Percentiles rank a stretch among this genome's conserved stretches.
Conservation (phyloP, 805 yeast genomes). For the Ogataea nitratoaversa region DNA sequence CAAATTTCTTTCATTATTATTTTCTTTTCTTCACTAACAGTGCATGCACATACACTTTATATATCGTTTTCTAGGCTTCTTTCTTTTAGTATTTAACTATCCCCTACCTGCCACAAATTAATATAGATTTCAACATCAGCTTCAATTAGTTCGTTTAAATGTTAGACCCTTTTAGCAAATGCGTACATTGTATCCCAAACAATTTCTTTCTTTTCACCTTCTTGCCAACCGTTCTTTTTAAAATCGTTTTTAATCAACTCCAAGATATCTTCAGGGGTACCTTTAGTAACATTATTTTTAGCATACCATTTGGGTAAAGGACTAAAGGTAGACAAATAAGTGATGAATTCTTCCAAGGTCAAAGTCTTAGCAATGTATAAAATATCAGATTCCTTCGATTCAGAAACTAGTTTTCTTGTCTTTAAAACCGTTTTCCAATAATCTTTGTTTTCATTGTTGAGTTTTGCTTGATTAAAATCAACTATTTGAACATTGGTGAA, state of each 20-base stretch:
- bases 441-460: not conserved
- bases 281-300: slow-evolving; percentile 11
- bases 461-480: slow-evolving; percentile 10
- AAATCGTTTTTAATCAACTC: slow-evolving; percentile 18
- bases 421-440: not conserved
- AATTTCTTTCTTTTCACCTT: slow-evolving; percentile 37
- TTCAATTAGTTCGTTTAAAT: too few species aligned
- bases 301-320: slow-evolving; percentile 24
- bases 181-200: slow-evolving; percentile 56
- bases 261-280: slow-evolving; percentile 17
- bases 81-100: too few species aligned
- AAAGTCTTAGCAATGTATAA: slow-evolving; percentile 16
- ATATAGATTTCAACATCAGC: slow-evolving; percentile 9
- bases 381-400: slow-evolving; percentile 7
- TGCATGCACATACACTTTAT: too few species aligned
- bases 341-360: slow-evolving; percentile 18
- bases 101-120: too few species aligned
- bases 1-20: too few species aligned
- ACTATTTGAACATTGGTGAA: slow-evolving; percentile 26
- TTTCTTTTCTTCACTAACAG: too few species aligned
- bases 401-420: slow-evolving; percentile 1
- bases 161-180: slow-evolving; percentile 34
- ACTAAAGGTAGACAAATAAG: slow-evolving; percentile 22
- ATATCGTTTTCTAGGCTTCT: not conserved
- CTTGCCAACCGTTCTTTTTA: slow-evolving; percentile 37